phyloP scores from a whole-genome alignment of 2,329 filamentous ascomycete genomes.

The Massarina eburnea region DNA sequence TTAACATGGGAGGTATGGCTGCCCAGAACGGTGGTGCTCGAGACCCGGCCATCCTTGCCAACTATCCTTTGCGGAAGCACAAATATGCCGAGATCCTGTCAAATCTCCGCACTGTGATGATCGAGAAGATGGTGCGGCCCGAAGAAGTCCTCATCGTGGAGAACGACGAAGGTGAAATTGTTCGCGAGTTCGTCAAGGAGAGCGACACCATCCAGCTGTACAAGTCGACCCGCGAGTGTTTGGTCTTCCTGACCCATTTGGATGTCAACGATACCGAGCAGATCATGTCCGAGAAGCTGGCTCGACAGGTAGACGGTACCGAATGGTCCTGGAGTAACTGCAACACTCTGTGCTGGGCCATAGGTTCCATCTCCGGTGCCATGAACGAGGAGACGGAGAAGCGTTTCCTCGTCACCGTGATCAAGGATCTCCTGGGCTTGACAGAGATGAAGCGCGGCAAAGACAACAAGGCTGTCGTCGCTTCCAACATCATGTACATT shows the following conservation, averaged over 20 bases:
- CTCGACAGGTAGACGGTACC: slow-evolving; percentile 87
- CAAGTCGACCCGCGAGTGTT: slow-evolving; percentile 96
- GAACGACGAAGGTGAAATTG: slow-evolving; percentile 98
- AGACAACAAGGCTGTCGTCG: slow-evolving; percentile 98
- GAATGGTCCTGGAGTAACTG: slow-evolving; percentile 99
- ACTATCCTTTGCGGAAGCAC: slow-evolving; percentile 94
- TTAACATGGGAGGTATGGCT: slow-evolving; percentile 68
- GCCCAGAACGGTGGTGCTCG: slow-evolving; percentile 78
- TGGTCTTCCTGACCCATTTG: slow-evolving; percentile 95
- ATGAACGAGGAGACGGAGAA: slow-evolving; percentile 99
- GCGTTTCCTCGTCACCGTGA: slow-evolving; percentile 95
- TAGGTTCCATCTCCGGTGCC: slow-evolving; percentile 95
- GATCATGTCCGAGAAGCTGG: slow-evolving; percentile 99
- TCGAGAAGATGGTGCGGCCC: slow-evolving; percentile 98
- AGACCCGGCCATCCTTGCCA: slow-evolving; percentile 80
- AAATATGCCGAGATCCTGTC: slow-evolving; percentile 95
- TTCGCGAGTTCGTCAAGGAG: slow-evolving; percentile 98
- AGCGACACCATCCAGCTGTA: slow-evolving; percentile 98
- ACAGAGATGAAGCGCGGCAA: slow-evolving; percentile 99
- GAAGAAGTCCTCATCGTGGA: slow-evolving; percentile 99
- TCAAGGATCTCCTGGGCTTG: slow-evolving; percentile 93
- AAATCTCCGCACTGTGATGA: slow-evolving; percentile 96
- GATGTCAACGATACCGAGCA: slow-evolving; percentile 97
- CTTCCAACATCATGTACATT: slow-evolving; percentile 99
- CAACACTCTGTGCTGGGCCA: slow-evolving; percentile 99